Evolutionary conservation across 1,139 yeast species (phyloP), one percentile per base, ranked within the genome.

Genomic region (Zhuliangozyma parablackwelliae): DNA sequence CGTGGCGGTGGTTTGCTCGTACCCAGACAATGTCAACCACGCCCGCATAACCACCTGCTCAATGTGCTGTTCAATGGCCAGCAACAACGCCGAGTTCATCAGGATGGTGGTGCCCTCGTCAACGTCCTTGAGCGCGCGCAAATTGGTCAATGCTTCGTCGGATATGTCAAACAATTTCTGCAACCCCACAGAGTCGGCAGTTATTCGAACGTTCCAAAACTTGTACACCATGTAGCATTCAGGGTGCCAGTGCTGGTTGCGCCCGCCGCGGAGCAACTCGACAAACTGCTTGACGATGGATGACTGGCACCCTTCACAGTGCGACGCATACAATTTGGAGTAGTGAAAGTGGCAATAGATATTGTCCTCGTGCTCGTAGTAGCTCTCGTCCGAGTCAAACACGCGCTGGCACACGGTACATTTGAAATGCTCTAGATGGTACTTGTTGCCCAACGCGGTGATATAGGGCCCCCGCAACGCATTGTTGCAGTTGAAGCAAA

Each of bases 201-300:
- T 72, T n/a, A 89, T 69, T 41, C 82, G 77, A 21, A 90, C 96
- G 54, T 88, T 90, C 98, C 98, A 94, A 53, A 89, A 90, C 57
- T 90, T 90, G 65, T 86, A 90, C 34, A 92, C 95, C 90, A 94
- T 94, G 56, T 89, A 94, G 65, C 98, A 94, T 58, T 94, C 98
- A 3, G 97, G 97, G 59, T 94, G 99, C 98, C 98, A 94, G 55
- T 89, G 96, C 57, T 90, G 96, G 46, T 85, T 84, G 49, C 85
- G 75, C n/a, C 97, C 97, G 34, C 96, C 96, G 48, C 95, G 73
- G 46, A 80, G 87, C 33, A 92, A 78, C 58, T 92, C 97, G 28
- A 90, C 96, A 61, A 89, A 92, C 56, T 92, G 97, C 52, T 90
- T 90, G 26, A 94, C 78, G 39, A 92, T 92, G 2, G 97, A 87